Evolutionary conservation across 805 yeast genomes (phyloP), one percentile per base, ranked within the genome.

Genomic region (Teunomyces barrocoloradensis): DNA sequence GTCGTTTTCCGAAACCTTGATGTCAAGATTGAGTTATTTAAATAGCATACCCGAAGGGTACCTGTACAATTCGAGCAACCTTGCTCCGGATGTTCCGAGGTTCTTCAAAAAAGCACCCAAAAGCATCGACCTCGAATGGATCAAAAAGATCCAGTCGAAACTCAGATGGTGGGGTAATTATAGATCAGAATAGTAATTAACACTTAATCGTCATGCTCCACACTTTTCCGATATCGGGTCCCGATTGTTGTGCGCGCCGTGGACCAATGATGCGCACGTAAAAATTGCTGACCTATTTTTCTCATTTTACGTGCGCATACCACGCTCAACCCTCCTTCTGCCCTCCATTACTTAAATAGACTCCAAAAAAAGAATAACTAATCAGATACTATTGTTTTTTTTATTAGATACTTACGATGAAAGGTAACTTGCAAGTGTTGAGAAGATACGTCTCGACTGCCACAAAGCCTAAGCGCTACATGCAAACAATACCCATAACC

Each of bases 401-500:
- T n/a, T 15, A 23, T 37, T 28, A 45, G 30, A 15, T 21, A 23
- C n/a, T 10, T 13, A 32, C 6, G 11, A 32, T 32, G 34, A 32
- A n/a, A 13, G 29, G 40, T 37, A 37, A 23, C 29, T n/a, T 37
- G 15, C 40, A 37, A 13, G 40, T 23, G 17, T 37, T 37, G 40
- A 48, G 29, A 20, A 52, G 63, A 36, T 55, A 43, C 39, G 51
- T 53, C 15, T 60, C 65, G 7, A 60, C 59, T 18, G 63, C 58
- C 42, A 42, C 49, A 41, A 55, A 57, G 43, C 53, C 65, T 30
- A 65, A 58, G 47, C 52, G 74, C 48, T 68, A 59, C 51, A 65
- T 68, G 54, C 73, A 67, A 51, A 68, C 74, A 3, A 65, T 66
- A 29, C 67, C 70, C 4, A 51, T 57, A 2, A 47, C 64, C 6